Percentiles rank a stretch among this genome's conserved stretches.
Conservation (phyloP, 768 basidiomycete genomes). For the Russula abietina region DNA sequence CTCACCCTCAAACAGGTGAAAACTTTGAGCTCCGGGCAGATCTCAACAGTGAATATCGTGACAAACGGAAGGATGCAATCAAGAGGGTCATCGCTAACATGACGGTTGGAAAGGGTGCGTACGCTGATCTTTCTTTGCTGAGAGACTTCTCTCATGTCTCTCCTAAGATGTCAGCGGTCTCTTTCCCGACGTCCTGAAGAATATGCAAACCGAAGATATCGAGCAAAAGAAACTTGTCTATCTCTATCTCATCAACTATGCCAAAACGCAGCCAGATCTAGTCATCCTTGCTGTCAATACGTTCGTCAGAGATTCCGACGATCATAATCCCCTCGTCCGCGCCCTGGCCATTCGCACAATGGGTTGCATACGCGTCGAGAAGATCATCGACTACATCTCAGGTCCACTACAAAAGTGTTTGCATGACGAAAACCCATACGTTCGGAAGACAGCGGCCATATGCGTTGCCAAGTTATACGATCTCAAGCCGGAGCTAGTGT, state of each 20-base stretch:
- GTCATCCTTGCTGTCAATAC: conserved; percentile 99
- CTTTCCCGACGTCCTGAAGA: conserved; percentile 97
- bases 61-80: conserved; percentile 97
- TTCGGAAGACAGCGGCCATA: conserved; percentile 94
- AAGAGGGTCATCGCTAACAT: conserved; percentile 96
- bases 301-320: conserved; percentile 95
- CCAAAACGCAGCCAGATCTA: conserved; percentile 96
- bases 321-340: conserved; percentile 92
- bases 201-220: conserved; percentile 99
- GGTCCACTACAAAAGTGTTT: conserved; percentile 90
- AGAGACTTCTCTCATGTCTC: background rate
- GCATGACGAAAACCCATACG: conserved; percentile 95
- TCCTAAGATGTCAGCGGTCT: conserved; percentile 81
- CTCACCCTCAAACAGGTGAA: conserved; percentile 52
- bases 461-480: conserved; percentile 98
- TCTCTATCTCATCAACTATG: conserved; percentile 98
- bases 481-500: conserved; percentile 88
- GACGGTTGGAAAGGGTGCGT: conserved; percentile 94
- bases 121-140: background rate
- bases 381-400: conserved; percentile 98
- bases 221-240: conserved; percentile 99
- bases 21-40: conserved; percentile 97
- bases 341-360: conserved; percentile 97
- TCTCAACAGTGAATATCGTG: conserved; percentile 93
- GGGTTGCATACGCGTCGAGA: conserved; percentile 95